Evolutionary conservation across 331 rosid genomes (phyloP), one percentile per base, ranked within the genome.

Genomic region (Phaseolus coccineus): DNA sequence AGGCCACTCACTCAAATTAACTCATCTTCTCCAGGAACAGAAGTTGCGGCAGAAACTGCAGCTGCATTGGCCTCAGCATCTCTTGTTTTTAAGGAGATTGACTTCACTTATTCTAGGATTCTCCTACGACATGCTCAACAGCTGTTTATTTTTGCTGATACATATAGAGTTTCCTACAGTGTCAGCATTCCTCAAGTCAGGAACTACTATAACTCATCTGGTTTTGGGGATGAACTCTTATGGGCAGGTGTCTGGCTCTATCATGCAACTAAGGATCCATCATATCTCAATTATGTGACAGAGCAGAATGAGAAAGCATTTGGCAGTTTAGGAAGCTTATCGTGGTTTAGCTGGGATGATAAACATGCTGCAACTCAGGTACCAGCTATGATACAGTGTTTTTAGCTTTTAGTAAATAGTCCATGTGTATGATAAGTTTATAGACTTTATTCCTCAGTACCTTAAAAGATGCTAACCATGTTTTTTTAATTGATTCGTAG

Each of bases 331-430:
- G 93, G 90, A 73, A 81, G 82, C 70, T 10, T 62, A 2, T 81
- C 90, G 5, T 92, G 92, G 97, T 92, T 92, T 78, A 90, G 93
- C 79, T 92, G 93, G 97, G 97, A 87, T 80, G 91, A 92, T 75
- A 92, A 88, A 76, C 96, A 89, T 83, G 89, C 90, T 69, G 96
- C 93, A 76, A 85, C 83, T 75, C 91, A 87, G 83, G 95, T 84
- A 81, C 31, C 15, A 47, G 40, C 4, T 46, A 42, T 42, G 53
- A 48, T 28, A 24, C 25, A n/a, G 33, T 52, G 27, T 35, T 19
- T 71, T 66, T 66, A 22, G 44, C 46, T 42, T 8, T 35, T 0
- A 33, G 69, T 33, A 63, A 63, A 33, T 63, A 62, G 44, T 16
- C 2, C 46, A 30, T 61, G 16, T 27, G 0, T 27, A 1, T 27